Percentiles rank a stretch among this genome's conserved stretches.
phyloP scores from a whole-genome alignment of 169 alveolate genomes.

The Ichthyophthirius multifiliis region DNA sequence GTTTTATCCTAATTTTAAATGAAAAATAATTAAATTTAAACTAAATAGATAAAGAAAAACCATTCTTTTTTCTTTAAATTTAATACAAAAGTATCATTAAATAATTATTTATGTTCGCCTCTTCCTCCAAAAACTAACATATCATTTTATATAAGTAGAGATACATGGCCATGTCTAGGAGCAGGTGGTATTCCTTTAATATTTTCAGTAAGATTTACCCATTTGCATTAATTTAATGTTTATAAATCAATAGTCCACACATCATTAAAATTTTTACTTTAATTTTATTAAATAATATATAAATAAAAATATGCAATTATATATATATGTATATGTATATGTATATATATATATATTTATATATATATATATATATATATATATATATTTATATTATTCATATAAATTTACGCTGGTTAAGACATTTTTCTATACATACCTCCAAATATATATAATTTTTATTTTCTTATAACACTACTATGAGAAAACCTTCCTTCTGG shows the following conservation, averaged over 20 bases:
- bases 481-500: slow-evolving; percentile 44
- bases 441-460: slow-evolving; percentile 35
- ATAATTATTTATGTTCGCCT: slow-evolving; percentile 14
- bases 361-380: no score
- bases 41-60: background rate
- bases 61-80: slow-evolving; percentile 20
- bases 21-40: background rate
- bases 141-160: background rate
- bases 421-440: slow-evolving; percentile 8
- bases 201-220: slow-evolving; percentile 11
- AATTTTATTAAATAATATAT: background rate
- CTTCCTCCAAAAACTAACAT: slow-evolving; percentile 40
- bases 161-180: slow-evolving; percentile 46
- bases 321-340: no score
- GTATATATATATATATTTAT: no score
- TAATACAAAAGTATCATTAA: slow-evolving; percentile 23
- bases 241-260: slow-evolving; percentile 36
- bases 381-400: background rate
- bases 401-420: background rate
- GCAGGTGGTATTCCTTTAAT: slow-evolving; percentile 38
- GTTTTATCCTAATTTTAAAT: slow-evolving; percentile 33
- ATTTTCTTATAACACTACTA: slow-evolving; percentile 20
- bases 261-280: slow-evolving; percentile 26
- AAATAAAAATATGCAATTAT: no score
- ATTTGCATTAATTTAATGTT: background rate